phyloP scores from a whole-genome alignment of 768 basidiomycete species.

The Agrocybe praecox region DNA sequence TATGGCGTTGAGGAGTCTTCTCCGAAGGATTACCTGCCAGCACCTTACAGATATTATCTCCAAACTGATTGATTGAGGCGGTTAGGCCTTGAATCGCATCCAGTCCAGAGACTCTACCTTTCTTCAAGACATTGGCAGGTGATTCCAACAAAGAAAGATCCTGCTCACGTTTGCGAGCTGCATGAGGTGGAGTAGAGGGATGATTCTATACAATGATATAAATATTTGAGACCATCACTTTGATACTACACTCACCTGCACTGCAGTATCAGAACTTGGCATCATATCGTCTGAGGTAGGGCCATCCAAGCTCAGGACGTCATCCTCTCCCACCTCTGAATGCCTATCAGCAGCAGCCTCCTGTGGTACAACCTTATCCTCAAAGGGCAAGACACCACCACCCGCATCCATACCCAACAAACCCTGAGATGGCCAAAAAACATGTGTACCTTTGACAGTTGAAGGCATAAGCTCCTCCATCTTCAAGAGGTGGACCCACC shows the following conservation, averaged over 20 bases:
- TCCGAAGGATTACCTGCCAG: conserved; percentile 10
- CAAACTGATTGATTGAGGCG: conserved; percentile 6
- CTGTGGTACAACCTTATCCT: background rate
- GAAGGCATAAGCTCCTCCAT: conserved; percentile 15
- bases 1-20: conserved; percentile 13
- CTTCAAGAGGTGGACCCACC: conserved; percentile 21
- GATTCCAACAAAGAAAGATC: background rate
- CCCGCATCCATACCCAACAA: background rate
- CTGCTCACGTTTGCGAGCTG: conserved; percentile 7
- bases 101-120: conserved; percentile 5
- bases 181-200: conserved; percentile 7
- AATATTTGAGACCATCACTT: background rate
- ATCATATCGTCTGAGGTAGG: no score
- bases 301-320: background rate
- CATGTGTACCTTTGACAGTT: conserved; percentile 6
- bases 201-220: background rate
- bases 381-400: background rate
- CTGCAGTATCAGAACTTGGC: no score
- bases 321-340: no score
- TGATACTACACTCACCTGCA: background rate
- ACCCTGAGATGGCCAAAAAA: conserved; percentile 15
- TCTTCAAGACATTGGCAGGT: background rate
- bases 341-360: background rate
- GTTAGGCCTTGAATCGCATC: conserved; percentile 9
- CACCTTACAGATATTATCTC: conserved; percentile 11